These are phyloP conservation scores for Epichloe aotearoae DNA, from an alignment of 2,329 filamentous ascomycete genomes.

Conservation along the genomic window DNA sequence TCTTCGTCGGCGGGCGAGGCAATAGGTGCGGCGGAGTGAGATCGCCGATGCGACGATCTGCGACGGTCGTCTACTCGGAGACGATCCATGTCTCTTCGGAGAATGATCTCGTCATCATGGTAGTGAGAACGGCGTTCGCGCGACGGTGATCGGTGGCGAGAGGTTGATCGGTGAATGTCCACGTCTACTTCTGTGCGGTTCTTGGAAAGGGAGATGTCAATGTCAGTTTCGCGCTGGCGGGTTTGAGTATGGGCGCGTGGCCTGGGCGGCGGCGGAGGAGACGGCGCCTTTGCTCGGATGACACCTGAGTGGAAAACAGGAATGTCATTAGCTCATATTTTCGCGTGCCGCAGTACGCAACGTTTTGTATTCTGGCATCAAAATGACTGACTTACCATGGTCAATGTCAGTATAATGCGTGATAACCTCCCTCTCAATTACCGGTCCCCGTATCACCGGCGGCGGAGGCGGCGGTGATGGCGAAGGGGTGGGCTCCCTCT, in stretches of 20 bases:
- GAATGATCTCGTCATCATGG: conserved; percentile 53
- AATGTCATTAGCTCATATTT: background rate
- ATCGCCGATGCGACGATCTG: conserved; percentile 28
- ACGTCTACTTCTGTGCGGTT: conserved; percentile 46
- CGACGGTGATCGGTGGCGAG: conserved; percentile 18
- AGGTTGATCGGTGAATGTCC: conserved; percentile 34
- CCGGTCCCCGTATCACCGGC: conserved; percentile 59
- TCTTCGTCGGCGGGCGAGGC: conserved; percentile 41
- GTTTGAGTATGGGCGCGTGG: conserved; percentile 16
- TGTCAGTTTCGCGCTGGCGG: conserved; percentile 36
- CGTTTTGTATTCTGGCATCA: background rate
- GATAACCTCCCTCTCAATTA: conserved; percentile 78
- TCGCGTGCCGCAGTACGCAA: background rate
- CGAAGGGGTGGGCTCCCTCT: conserved; percentile 24
- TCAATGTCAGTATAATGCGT: conserved; percentile 81
- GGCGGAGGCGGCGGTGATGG: conserved; percentile 44
- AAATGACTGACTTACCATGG: conserved; percentile 49
- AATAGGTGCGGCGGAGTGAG: conserved; percentile 36
- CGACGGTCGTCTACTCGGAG: conserved; percentile 31
- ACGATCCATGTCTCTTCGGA: conserved; percentile 42
- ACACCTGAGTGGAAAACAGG: conserved; percentile 24
- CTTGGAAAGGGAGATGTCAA: conserved; percentile 45
- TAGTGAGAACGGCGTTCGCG: conserved; percentile 27
- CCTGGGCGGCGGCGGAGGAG: conserved; percentile 36
- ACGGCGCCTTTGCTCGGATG: conserved; percentile 28